Percentiles rank a stretch among this genome's conserved stretches.
Conservation (phyloP, 2,329 filamentous ascomycete species). For the Fusarium udum region DNA sequence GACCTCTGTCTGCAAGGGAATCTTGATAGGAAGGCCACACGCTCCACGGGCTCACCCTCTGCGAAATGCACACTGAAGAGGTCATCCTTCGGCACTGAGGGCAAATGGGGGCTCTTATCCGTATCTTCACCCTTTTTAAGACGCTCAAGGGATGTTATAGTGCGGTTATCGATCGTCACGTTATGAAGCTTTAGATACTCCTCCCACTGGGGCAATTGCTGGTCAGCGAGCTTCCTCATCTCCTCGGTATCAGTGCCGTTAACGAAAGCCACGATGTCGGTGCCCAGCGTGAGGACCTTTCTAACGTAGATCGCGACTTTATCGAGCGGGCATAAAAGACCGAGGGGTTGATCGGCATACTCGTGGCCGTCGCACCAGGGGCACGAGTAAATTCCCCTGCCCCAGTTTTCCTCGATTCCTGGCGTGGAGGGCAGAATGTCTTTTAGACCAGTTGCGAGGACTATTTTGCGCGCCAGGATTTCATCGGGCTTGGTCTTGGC, state of each 20-base stretch:
- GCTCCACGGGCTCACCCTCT: constrained; percentile 55
- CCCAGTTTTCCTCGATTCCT: constrained; percentile 64
- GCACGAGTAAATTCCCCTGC: constrained; percentile 70
- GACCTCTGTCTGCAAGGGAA: constrained; percentile 60
- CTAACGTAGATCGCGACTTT: constrained; percentile 56
- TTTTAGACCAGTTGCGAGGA: constrained; percentile 66
- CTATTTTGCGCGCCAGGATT: constrained; percentile 54
- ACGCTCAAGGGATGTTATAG: constrained; percentile 59
- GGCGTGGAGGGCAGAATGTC: constrained; percentile 66
- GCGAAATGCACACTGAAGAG: constrained; percentile 64
- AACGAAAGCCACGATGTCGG: constrained; percentile 64
- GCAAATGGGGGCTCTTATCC: constrained; percentile 53
- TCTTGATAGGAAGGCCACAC: constrained; percentile 63
- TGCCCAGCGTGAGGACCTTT: constrained; percentile 65
- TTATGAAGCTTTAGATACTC: constrained; percentile 60
- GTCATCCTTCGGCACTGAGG: constrained; percentile 60
- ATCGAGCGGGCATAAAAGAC: constrained; percentile 59
- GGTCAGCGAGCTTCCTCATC: constrained; percentile 50
- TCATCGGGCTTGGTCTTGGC: too few relatives aligned
- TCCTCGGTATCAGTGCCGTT: constrained; percentile 66
- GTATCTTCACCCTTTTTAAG: constrained; percentile 51
- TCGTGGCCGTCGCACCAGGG: constrained; percentile 73
- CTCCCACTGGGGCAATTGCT: constrained; percentile 57
- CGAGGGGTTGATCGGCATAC: constrained; percentile 66
- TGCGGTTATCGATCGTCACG: constrained; percentile 65